Percentiles rank a stretch among this genome's conserved stretches.
Conservation (phyloP, 805 yeast species). For the Candida rishiriensis region DNA sequence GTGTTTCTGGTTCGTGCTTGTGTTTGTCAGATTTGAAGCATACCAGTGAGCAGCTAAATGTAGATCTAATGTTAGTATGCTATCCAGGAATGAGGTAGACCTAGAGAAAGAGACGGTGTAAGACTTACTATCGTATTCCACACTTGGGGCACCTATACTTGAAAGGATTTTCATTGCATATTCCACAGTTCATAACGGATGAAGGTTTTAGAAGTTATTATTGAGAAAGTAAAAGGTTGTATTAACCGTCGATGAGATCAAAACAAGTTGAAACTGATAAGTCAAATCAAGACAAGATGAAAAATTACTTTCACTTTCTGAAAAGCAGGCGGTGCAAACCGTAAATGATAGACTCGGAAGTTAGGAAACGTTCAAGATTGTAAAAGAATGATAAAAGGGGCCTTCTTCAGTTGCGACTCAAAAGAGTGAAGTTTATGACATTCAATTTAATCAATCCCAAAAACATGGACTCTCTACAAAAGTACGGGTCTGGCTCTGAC, state of each 20-base stretch:
- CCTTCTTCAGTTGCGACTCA: too few relatives aligned
- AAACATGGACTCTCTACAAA: conserved; percentile 12
- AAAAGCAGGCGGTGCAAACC: too few relatives aligned
- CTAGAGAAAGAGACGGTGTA: neutral
- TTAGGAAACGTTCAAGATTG: too few relatives aligned
- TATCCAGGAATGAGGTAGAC: neutral
- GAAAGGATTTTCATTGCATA: conserved; percentile 25
- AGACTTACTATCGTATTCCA: conserved; percentile 33
- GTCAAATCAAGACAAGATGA: too few relatives aligned
- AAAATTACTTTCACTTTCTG: too few relatives aligned
- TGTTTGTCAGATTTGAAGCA: conserved; percentile 54
- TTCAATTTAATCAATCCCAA: too few relatives aligned
- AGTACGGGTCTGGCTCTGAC: conserved; percentile 17
- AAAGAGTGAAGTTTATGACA: too few relatives aligned
- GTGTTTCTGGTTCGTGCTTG: conserved; percentile 15
- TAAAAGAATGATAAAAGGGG: too few relatives aligned
- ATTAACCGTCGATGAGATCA: too few relatives aligned
- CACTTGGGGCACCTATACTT: conserved; percentile 50
- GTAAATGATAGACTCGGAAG: too few relatives aligned
- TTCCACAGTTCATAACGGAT: conserved; percentile 19
- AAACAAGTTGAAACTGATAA: neutral
- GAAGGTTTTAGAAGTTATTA: too few relatives aligned
- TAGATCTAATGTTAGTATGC: conserved; percentile 4
- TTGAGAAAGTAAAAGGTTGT: too few relatives aligned
- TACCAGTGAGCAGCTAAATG: conserved; percentile 46